Percentiles rank a stretch among this genome's conserved stretches.
phyloP scores from a whole-genome alignment of 1,284 basidiomycete species.

The Takashimella tepidaria region DNA sequence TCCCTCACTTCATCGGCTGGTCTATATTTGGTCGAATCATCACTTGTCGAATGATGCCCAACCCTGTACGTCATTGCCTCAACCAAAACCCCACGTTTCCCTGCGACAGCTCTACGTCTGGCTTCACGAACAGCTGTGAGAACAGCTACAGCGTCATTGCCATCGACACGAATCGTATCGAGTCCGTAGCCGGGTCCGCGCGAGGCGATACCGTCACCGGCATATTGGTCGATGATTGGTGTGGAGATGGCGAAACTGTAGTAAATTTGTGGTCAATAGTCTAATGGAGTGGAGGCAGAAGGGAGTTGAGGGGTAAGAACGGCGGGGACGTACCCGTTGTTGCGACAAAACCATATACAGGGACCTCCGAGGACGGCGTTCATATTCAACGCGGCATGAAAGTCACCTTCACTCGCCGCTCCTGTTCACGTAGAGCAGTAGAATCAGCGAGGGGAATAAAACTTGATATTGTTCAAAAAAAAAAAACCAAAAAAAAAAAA shows the following conservation, averaged over 20 bases:
- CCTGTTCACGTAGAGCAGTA: slow-evolving; percentile 21
- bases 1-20: slow-evolving; percentile 79
- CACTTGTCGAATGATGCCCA: slow-evolving; percentile 92
- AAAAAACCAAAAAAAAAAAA: not conserved
- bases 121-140: slow-evolving; percentile 75
- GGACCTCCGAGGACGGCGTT: slow-evolving; percentile 50
- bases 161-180: slow-evolving; percentile 84
- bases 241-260: slow-evolving; percentile 95
- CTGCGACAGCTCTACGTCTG: slow-evolving; percentile 66
- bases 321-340: slow-evolving; percentile 59
- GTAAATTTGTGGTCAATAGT: slow-evolving; percentile 78
- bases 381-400: slow-evolving; percentile 54
- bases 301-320: slow-evolving; percentile 58
- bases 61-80: slow-evolving; percentile 92
- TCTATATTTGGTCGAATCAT: slow-evolving; percentile 88
- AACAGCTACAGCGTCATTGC: slow-evolving; percentile 88
- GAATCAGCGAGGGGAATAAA: not conserved
- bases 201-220: slow-evolving; percentile 87
- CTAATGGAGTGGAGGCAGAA: slow-evolving; percentile 51
- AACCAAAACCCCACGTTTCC: slow-evolving; percentile 76
- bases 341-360: slow-evolving; percentile 44
- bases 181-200: slow-evolving; percentile 92
- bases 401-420: slow-evolving; percentile 55
- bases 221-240: slow-evolving; percentile 80
- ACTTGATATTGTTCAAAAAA: not conserved